Conservation (phyloP, 169 alveolate species). For the Babesia bovis region DNA sequence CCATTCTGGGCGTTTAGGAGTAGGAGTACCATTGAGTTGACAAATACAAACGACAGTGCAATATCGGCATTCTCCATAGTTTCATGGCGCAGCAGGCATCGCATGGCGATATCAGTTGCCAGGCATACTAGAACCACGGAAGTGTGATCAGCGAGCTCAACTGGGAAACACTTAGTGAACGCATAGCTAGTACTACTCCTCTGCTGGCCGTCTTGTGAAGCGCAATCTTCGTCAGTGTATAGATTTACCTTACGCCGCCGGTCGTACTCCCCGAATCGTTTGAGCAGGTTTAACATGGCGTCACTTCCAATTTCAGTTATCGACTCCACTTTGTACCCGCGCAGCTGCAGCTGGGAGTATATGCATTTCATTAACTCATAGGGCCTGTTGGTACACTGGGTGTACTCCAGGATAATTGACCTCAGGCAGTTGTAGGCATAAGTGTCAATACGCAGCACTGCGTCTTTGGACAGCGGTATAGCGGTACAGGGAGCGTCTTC, state of each 20-base stretch:
- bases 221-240: neutral
- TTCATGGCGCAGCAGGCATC: constrained; percentile 3
- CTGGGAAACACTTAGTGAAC: constrained; percentile 11
- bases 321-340: neutral
- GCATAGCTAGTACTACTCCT: neutral
- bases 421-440: constrained; percentile 9
- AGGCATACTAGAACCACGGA: constrained; percentile 5
- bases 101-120: constrained; percentile 15
- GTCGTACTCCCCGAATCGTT: neutral
- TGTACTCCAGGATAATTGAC: neutral
- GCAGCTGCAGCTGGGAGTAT: constrained; percentile 5
- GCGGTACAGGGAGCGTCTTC: too few species aligned
- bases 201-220: neutral
- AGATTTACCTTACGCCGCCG: constrained; percentile 1
- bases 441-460: neutral
- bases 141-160: neutral
- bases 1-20: neutral
- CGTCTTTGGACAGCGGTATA: constrained; percentile 2
- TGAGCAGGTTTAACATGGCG: neutral
- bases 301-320: neutral
- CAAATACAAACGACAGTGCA: constrained; percentile 10
- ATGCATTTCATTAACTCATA: constrained; percentile 10
- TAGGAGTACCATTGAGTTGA: constrained; percentile 7
- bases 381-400: neutral
- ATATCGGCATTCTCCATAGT: neutral